phyloP scores from a whole-genome alignment of 2,329 filamentous ascomycete species.

The Venturia effusa region DNA sequence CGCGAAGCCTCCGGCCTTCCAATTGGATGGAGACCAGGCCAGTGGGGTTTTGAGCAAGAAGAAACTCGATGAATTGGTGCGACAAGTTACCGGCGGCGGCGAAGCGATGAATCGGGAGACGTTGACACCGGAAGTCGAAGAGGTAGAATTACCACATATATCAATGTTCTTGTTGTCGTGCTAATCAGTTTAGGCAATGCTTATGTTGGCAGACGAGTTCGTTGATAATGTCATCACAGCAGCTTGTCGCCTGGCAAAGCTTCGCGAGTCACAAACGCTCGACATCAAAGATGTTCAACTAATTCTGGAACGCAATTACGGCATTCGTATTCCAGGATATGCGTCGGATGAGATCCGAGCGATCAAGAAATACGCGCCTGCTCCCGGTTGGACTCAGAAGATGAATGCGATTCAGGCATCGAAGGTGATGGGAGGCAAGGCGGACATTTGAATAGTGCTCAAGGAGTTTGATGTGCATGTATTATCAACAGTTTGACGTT shows the following conservation, averaged over 20 bases:
- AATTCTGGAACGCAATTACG: conserved; percentile 53
- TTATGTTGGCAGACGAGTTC: conserved; percentile 86
- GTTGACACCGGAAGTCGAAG: conserved; percentile 86
- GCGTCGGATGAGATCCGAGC: conserved; percentile 89
- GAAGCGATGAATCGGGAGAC: conserved; percentile 65
- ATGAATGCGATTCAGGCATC: conserved; percentile 94
- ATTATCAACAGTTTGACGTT: background rate
- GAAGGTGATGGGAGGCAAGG: conserved; percentile 52
- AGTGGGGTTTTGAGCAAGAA: conserved; percentile 85
- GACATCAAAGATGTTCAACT: conserved; percentile 60
- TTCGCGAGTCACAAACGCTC: conserved; percentile 79
- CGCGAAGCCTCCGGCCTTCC: conserved; percentile 68
- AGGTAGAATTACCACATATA: conserved; percentile 47
- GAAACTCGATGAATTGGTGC: conserved; percentile 88
- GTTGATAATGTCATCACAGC: conserved; percentile 81
- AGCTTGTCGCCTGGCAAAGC: conserved; percentile 85
- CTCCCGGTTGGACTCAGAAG: conserved; percentile 84
- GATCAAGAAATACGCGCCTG: conserved; percentile 84
- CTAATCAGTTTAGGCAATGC: conserved; percentile 53
- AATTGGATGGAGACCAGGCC: conserved; percentile 72
- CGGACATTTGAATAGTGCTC: conserved; percentile 21
- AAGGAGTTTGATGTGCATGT: background rate
- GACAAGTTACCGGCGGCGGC: conserved; percentile 79
- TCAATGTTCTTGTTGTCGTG: conserved; percentile 12
- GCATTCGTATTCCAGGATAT: conserved; percentile 79